Conservation (phyloP, 1,139 yeast genomes). For the Meyerozyma carpophila region DNA sequence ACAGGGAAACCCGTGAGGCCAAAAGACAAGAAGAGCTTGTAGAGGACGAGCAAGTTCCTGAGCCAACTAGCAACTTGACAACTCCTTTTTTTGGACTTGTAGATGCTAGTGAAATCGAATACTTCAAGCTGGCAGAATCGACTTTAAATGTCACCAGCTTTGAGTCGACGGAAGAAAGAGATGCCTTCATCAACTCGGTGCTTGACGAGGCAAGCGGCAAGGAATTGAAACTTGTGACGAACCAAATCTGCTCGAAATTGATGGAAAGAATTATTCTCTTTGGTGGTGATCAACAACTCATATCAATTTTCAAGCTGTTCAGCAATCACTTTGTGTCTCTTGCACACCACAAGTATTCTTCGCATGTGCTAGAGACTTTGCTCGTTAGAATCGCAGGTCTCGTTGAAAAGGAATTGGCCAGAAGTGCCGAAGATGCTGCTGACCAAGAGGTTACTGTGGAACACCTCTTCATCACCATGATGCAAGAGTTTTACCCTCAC, state of each 20-base stretch:
- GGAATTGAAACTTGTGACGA: conserved; percentile 87
- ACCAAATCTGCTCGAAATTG: conserved; percentile 89
- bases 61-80: neutral
- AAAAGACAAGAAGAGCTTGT: neutral
- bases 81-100: conserved; percentile 74
- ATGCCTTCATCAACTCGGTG: conserved; percentile 68
- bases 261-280: conserved; percentile 78
- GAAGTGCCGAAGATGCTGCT: conserved; percentile 18
- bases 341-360: conserved; percentile 83
- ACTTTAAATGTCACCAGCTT: conserved; percentile 79
- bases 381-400: conserved; percentile 71
- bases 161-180: conserved; percentile 66
- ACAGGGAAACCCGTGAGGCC: neutral
- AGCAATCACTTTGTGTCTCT: conserved; percentile 69
- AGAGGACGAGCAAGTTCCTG: neutral
- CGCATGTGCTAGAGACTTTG: conserved; percentile 89
- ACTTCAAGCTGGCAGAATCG: conserved; percentile 88
- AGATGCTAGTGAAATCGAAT: conserved; percentile 78
- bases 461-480: conserved; percentile 54
- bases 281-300: conserved; percentile 61
- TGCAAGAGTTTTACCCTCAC: conserved; percentile 62
- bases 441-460: conserved; percentile 54
- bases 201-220: conserved; percentile 85
- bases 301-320: conserved; percentile 60
- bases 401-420: conserved; percentile 59